phyloP scores from a whole-genome alignment of 176 grass and related monocot genomes.

The Neostapfia colusana region DNA sequence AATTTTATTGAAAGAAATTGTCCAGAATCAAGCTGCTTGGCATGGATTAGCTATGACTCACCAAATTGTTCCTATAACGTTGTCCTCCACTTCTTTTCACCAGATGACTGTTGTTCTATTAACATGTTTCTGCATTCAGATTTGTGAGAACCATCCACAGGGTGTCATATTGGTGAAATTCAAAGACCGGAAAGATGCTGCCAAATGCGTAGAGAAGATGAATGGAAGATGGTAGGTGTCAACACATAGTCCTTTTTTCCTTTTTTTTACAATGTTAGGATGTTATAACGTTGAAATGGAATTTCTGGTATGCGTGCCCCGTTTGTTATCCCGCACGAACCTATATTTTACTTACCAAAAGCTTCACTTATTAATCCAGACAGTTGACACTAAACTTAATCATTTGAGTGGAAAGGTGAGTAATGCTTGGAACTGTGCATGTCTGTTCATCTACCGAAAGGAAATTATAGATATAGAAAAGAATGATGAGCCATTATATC shows the following conservation, averaged over 20 bases:
- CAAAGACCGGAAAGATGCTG: slow-evolving; percentile 79
- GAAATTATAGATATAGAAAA: not conserved
- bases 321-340: not conserved
- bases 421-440: not conserved
- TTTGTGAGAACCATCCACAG: slow-evolving; percentile 94
- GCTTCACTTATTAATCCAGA: not conserved
- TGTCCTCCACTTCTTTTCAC: slow-evolving; percentile 14
- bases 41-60: not conserved
- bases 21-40: not conserved
- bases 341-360: not conserved
- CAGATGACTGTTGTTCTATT: not conserved
- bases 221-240: slow-evolving; percentile 88
- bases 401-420: not conserved
- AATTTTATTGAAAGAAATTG: not conserved
- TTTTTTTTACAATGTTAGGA: not conserved
- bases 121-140: slow-evolving; percentile 54
- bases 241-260: not conserved
- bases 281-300: not conserved
- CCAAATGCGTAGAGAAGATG: slow-evolving; percentile 85
- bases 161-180: slow-evolving; percentile 96
- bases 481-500: not conserved
- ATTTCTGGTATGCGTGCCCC: not conserved
- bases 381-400: not conserved
- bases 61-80: slow-evolving; percentile 10
- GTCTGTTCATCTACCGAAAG: not conserved